A percentile compares a stretch with the other conserved stretches of the same genome.
These are phyloP conservation scores for Gautieria morchelliformis DNA, from an alignment of 768 basidiomycete species.

Conservation along the genomic window DNA sequence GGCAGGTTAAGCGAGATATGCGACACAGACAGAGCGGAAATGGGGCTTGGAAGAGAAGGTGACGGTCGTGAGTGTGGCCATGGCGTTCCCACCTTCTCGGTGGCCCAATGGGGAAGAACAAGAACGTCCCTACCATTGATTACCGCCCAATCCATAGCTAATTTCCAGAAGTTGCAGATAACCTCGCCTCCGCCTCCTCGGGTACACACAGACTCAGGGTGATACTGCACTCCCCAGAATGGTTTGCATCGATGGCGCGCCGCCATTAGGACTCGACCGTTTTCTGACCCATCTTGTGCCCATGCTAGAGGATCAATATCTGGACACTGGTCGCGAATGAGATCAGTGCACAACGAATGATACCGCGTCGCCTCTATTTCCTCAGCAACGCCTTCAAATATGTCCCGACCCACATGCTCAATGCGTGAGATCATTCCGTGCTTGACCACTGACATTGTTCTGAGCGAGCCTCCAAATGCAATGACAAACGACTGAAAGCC, in stretches of 20 bases:
- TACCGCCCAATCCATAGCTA: constrained; percentile 50
- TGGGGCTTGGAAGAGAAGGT: neutral
- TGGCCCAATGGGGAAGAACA: constrained; percentile 35
- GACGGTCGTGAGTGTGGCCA: constrained; percentile 43
- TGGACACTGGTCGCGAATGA: constrained; percentile 19
- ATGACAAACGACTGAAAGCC: constrained; percentile 70
- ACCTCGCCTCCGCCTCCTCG: constrained; percentile 58
- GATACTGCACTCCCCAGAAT: constrained; percentile 86
- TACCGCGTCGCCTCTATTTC: constrained; percentile 62
- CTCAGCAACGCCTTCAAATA: constrained; percentile 48
- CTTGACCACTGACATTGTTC: constrained; percentile 57
- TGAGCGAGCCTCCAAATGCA: constrained; percentile 53
- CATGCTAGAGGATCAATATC: constrained; percentile 62
- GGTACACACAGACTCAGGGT: constrained; percentile 78
- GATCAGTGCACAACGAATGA: constrained; percentile 64
- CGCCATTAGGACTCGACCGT: constrained; percentile 69
- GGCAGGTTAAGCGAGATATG: constrained; percentile 35
- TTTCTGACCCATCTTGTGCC: constrained; percentile 57
- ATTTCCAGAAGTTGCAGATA: constrained; percentile 62
- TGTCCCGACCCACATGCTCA: constrained; percentile 43
- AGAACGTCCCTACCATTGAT: constrained; percentile 16
- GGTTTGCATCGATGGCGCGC: constrained; percentile 52
- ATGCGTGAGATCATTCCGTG: constrained; percentile 68
- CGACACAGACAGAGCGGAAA: constrained; percentile 14
- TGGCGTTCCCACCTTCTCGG: constrained; percentile 33